phyloP scores from a whole-genome alignment of 805 yeast genomes.

The Saccharomycopsis microspora region DNA sequence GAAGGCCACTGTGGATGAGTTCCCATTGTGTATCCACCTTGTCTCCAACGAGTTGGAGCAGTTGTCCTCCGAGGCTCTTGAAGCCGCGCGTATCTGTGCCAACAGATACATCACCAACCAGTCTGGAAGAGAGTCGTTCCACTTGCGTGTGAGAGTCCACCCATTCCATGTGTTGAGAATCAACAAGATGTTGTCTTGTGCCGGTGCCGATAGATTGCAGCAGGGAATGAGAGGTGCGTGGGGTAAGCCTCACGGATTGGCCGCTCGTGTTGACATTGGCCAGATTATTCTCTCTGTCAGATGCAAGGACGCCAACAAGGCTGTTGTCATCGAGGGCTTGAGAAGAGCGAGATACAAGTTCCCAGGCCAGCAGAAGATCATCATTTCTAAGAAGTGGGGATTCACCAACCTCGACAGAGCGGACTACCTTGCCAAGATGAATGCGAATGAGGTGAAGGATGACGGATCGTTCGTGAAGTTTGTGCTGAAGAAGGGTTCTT shows the following conservation, averaged over 20 bases:
- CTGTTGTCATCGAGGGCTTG: constrained; percentile 94
- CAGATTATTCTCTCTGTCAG: constrained; percentile 97
- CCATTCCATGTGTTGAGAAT: constrained; percentile 99
- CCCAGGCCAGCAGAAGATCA: constrained; percentile 99
- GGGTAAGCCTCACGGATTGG: constrained; percentile 99
- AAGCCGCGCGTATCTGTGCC: constrained; percentile 99
- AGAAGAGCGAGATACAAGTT: constrained; percentile 99
- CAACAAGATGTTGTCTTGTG: constrained; percentile 99
- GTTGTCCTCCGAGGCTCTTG: constrained; percentile 98
- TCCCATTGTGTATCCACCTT: constrained; percentile 98
- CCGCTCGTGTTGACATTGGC: constrained; percentile 98
- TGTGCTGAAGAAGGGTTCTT: constrained; percentile 92
- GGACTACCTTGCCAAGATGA: constrained; percentile 88
- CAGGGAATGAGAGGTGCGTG: constrained; percentile 99
- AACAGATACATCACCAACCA: constrained; percentile 98
- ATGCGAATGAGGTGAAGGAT: constrained; percentile 96
- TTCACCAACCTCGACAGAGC: constrained; percentile 98
- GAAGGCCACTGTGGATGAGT: constrained; percentile 99
- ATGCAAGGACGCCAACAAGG: constrained; percentile 97
- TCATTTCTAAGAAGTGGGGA: constrained; percentile 99
- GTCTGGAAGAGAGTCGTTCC: constrained; percentile 99
- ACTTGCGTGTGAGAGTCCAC: constrained; percentile 99
- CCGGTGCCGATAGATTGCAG: constrained; percentile 99
- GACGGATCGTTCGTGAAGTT: constrained; percentile 99
- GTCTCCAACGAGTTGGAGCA: constrained; percentile 99